phyloP scores from a whole-genome alignment of 2,329 filamentous ascomycete species.

The Diaporthe destruens region DNA sequence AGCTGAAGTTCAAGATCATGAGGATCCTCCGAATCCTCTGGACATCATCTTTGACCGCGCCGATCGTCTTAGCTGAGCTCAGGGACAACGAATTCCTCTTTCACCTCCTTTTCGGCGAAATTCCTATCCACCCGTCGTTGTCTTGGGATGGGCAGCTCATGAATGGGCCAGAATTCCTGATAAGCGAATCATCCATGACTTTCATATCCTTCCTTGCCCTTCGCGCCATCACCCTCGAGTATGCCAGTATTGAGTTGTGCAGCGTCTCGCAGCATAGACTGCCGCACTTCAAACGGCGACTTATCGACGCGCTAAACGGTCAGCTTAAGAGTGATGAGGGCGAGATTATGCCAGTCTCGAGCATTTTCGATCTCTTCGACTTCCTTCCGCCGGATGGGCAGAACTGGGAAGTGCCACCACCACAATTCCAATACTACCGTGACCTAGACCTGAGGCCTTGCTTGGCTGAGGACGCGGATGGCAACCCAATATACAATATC shows the following conservation, averaged over 20 bases:
- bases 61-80: slow-evolving; percentile 82
- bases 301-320: slow-evolving; percentile 82
- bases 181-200: slow-evolving; percentile 74
- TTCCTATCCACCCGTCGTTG: slow-evolving; percentile 76
- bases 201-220: slow-evolving; percentile 83
- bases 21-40: slow-evolving; percentile 85
- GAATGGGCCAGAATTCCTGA: slow-evolving; percentile 74
- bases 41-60: slow-evolving; percentile 82
- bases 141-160: slow-evolving; percentile 80
- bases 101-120: slow-evolving; percentile 78
- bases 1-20: slow-evolving; percentile 76
- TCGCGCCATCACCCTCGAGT: slow-evolving; percentile 84
- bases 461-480: slow-evolving; percentile 69
- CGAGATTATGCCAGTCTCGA: slow-evolving; percentile 75
- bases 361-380: slow-evolving; percentile 93
- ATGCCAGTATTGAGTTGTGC: slow-evolving; percentile 87
- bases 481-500: slow-evolving; percentile 73
- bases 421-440: slow-evolving; percentile 70
- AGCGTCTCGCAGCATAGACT: slow-evolving; percentile 78
- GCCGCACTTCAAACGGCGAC: slow-evolving; percentile 76
- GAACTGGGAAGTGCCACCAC: slow-evolving; percentile 63
- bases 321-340: slow-evolving; percentile 76
- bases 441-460: slow-evolving; percentile 78
- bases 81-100: slow-evolving; percentile 85
- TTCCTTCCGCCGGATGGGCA: slow-evolving; percentile 73